A percentile compares a stretch with the other conserved stretches of the same genome.
These are phyloP conservation scores for Penicillium sumatraense DNA, from an alignment of 2,329 filamentous ascomycete species.

Conservation along the genomic window DNA sequence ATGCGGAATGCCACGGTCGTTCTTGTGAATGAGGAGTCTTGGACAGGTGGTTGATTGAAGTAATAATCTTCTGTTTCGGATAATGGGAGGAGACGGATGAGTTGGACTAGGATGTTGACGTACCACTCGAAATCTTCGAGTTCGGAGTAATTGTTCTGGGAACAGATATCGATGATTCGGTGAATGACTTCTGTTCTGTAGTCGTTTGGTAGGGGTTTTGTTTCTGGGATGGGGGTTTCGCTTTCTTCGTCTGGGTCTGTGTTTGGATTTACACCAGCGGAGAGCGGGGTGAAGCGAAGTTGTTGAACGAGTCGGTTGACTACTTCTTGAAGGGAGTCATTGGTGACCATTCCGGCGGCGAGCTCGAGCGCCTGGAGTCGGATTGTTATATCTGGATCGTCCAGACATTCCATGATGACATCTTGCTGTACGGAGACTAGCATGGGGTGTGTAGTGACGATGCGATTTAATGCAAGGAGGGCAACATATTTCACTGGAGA, in stretches of 20 bases:
- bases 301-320: constrained; percentile 88
- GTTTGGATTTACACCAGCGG: constrained; percentile 30
- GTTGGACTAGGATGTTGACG: constrained; percentile 83
- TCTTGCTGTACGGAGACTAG: constrained; percentile 92
- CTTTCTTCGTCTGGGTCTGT: constrained; percentile 2
- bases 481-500: constrained; percentile 91
- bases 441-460: constrained; percentile 83
- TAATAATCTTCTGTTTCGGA: constrained; percentile 25
- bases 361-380: constrained; percentile 89
- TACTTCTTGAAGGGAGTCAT: constrained; percentile 80
- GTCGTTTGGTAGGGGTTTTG: constrained; percentile 73
- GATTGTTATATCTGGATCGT: constrained; percentile 94
- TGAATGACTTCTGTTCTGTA: constrained; percentile 83
- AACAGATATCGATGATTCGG: constrained; percentile 86
- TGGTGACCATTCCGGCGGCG: constrained; percentile 90
- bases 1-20: constrained; percentile 55
- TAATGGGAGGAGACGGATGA: constrained; percentile 67
- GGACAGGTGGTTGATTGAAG: too few species aligned
- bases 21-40: constrained; percentile 7
- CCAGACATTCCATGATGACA: constrained; percentile 94
- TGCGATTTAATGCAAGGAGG: constrained; percentile 91
- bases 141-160: constrained; percentile 82
- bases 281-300: constrained; percentile 65
- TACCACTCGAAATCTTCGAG: constrained; percentile 97
- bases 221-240: constrained; percentile 35